Conservation (phyloP, 2,329 filamentous ascomycete genomes). For the Ophiostoma himal-ulmi region DNA sequence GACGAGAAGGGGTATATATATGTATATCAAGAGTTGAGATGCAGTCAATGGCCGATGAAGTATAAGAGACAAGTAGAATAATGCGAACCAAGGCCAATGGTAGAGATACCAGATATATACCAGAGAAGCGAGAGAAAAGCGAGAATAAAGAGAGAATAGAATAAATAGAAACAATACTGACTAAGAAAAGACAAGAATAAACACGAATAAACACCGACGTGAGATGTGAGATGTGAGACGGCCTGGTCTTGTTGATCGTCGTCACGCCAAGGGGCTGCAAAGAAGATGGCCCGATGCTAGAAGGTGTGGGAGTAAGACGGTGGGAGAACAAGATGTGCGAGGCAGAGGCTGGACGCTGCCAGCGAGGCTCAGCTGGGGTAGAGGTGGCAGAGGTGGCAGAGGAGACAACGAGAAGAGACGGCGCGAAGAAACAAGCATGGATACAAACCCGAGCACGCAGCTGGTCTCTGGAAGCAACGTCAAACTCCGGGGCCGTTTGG, state of each 20-base stretch:
- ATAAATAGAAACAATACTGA: constrained; percentile 1
- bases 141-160: background rate
- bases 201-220: background rate
- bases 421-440: background rate
- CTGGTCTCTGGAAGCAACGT: background rate
- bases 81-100: too few species aligned
- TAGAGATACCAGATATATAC: background rate
- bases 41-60: background rate
- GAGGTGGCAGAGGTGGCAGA: background rate
- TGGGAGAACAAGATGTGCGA: background rate
- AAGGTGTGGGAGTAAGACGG: background rate
- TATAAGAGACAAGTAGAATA: background rate
- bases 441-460: background rate
- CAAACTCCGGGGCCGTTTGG: background rate
- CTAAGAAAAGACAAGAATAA: background rate
- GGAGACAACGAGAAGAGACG: background rate
- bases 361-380: background rate
- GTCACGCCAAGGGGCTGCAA: constrained; percentile 4
- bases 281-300: background rate
- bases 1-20: background rate
- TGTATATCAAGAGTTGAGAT: background rate
- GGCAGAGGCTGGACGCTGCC: background rate
- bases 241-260: background rate
- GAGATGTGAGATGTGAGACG: background rate
- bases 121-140: background rate